A percentile compares a stretch with the other conserved stretches of the same genome.
Evolutionary conservation across 345 rosid species (phyloP).

Genomic region (Lepidium sativum): DNA sequence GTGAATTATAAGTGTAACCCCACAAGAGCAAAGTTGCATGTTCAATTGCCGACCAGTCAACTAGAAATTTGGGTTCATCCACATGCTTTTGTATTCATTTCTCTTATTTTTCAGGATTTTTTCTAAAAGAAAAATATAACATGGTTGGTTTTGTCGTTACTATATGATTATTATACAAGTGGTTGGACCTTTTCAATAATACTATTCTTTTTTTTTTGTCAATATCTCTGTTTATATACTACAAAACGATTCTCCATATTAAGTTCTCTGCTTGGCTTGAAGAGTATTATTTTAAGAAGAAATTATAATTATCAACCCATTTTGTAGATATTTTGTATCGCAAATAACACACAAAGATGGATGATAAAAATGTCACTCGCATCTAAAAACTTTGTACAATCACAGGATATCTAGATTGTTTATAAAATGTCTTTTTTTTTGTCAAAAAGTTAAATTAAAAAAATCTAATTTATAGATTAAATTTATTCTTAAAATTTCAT

Average conservation of each 20-base stretch:
- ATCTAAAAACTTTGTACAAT: too few relatives aligned
- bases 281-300: too few relatives aligned
- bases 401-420: too few relatives aligned
- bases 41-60: constrained; percentile 27
- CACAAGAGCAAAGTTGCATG: constrained; percentile 26
- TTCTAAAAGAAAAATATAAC: background rate
- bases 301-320: background rate
- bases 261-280: background rate
- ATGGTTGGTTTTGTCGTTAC: constrained; percentile 21
- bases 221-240: background rate
- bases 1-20: background rate
- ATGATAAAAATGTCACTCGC: background rate
- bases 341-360: background rate
- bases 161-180: constrained; percentile 5
- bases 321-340: background rate
- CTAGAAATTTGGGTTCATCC: constrained; percentile 25
- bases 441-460: too few relatives aligned
- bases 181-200: background rate
- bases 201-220: too few relatives aligned
- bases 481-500: too few relatives aligned
- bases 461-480: too few relatives aligned
- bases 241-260: background rate
- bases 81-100: constrained; percentile 22
- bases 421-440: too few relatives aligned
- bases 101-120: too few relatives aligned